phyloP scores from a whole-genome alignment of 78 protist species.

The Dictyostelium purpureum region DNA sequence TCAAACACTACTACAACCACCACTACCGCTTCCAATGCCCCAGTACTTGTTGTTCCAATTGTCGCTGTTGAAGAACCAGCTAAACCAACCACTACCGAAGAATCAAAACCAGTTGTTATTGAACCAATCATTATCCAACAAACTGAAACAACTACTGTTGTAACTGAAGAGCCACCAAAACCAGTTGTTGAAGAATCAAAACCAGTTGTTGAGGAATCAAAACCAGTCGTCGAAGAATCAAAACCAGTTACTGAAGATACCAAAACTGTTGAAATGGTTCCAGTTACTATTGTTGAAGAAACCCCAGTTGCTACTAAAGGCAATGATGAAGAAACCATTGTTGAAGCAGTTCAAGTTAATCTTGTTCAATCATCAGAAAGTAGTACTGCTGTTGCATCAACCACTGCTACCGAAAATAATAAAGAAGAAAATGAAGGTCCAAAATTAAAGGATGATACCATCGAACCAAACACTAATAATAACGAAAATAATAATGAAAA shows the following conservation, averaged over 20 bases:
- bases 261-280: background rate
- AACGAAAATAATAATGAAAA: too few species aligned
- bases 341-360: conserved; percentile 2
- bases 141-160: background rate
- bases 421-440: background rate
- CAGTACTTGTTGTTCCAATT: background rate
- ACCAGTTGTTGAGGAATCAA: conserved; percentile 13
- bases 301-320: background rate
- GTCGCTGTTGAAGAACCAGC: background rate
- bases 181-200: conserved; percentile 15
- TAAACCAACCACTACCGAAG: background rate
- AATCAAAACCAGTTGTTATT: background rate
- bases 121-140: background rate
- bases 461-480: too few species aligned
- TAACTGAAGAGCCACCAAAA: background rate
- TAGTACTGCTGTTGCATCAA: background rate
- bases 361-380: background rate
- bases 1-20: background rate
- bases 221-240: conserved; percentile 7
- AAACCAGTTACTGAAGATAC: background rate
- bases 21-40: background rate
- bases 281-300: background rate
- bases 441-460: background rate
- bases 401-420: background rate
- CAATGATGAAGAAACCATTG: background rate